Base-by-base conservation (phyloP, 768 basidiomycete species). In the Hygrophorus russula region DNA sequence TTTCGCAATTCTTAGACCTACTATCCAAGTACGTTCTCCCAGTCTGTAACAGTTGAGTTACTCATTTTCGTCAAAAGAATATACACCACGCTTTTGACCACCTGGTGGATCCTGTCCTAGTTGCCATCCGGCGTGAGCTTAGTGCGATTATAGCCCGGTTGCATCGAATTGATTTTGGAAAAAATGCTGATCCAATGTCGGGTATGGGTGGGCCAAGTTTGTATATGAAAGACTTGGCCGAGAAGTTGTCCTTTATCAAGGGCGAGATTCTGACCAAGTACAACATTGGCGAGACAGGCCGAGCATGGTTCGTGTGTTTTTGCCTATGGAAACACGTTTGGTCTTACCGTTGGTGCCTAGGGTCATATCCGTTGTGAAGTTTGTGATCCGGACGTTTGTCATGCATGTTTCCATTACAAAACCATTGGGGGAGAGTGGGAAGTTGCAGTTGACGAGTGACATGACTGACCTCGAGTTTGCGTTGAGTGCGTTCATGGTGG, bases 391-490 rank as follows among this genome's bases (percentile, higher is more conserved):
- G 49, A 84, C 78, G 2, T 99, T 97, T 60, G 78, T 99, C 8
- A 61, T 97, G 30, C 93, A 99, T 54, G 82, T 86, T n/a, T 94
- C 90, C 18, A 90, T 98, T 45, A 87, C 82, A 7, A 79, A 80
- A 52, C 93, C 93, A 0, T 70, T 98, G 4, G 84, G 91, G 4
- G 96, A 99, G 65, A 74, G 76, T 46, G 92, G 93, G 11, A 97
- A 96, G 58, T 74, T 99, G 18, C 92, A 94, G 62, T 69, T 98
- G 49, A 89, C 91, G 45, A 86, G 80, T 37, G 94, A 99, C 59
- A 94, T 97, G 91, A 86, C 93, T 0, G 87, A 91, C 58, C 71
- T 98, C 47, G 96, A 99, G 64, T 96, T 98, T 58, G 80, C 87
- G 0, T 59, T 99, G 43, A 84, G 80, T 53, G 76, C 85, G 3